Evolutionary conservation across 306 rosid genomes (phyloP), one percentile per base, ranked within the genome.

Genomic region (Casuarina equisetifolia): DNA sequence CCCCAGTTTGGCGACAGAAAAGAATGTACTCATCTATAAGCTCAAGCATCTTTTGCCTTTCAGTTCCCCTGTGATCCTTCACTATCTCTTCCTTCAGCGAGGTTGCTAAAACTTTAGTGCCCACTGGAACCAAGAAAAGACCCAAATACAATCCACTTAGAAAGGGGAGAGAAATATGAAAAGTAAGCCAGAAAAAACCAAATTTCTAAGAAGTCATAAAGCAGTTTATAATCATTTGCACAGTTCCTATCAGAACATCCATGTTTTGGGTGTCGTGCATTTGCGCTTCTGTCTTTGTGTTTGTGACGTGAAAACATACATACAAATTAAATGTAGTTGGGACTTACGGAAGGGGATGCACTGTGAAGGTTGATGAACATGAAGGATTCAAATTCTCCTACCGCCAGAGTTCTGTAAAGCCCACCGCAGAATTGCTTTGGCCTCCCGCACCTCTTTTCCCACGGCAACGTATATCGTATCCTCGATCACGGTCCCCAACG

Each of bases 291-390:
- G 32, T 25, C 32, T 25, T 25, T 25, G 32, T 25, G 32, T 25
- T 25, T 25, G 32, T 25, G 32, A 25, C 32, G 32, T 25, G 32
- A 25, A 25, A 25, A 25, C 32, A 25, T 25, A 25, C 32, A 25
- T 25, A 25, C 32, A 25, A 25, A 25, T 25, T 25, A 25, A 25
- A 25, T 25, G 0, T 25, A 25, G 0, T 55, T 57, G 63, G 63
- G 52, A 86, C 97, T 89, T 87, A 95, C 98, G 68, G n/a, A 86
- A 19, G 63, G 97, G 97, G 50, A 92, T 91, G 87, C 50, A 78
- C 53, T 82, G 69, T 4, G 97, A 82, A 43, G 97, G 96, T n/a
- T 82, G 88, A 58, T 84, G 94, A 69, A 92, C 87, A 48, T 92
- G 89, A 70, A 90, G 73, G 48, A 95, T 74, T 73, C 93, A 87